Evolutionary conservation across 2,329 filamentous ascomycete genomes (phyloP), one percentile per base, ranked within the genome.

Genomic region (Fusarium sp.): DNA sequence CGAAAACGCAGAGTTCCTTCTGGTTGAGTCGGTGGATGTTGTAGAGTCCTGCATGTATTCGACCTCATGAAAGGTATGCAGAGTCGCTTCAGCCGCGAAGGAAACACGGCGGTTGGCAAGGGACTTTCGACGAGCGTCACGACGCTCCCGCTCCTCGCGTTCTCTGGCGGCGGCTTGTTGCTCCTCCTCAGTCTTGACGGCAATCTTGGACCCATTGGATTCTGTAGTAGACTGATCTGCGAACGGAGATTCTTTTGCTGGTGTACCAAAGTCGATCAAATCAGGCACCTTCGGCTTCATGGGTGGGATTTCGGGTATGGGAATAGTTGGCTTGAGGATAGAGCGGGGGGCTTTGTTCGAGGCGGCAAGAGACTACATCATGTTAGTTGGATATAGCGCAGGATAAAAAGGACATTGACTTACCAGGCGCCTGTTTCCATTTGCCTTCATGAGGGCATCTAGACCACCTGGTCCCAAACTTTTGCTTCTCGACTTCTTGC

Each of bases 31-130:
- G 1, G 92, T 93, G 0, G 93, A 93, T 9, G 92, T 93, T 1
- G 95, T 97, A 22, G 94, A 94, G 81, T 98, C 95, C 79, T 95
- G 95, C 81, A 92, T 89, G 72, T 95, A 93, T 80, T 98, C 96
- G 52, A 98, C 91, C 65, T 97, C 95, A 80, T 98, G 95, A 88
- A 97, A 98, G 0, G 97, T 99, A 81, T 99, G 97, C 39, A 99
- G 88, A 5, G 97, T 99, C 14, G 97, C 97, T 84, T 99, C 97
- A 1, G 97, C 97, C 6, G 97, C 97, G 83, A 99, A 99, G 0
- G 96, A 98, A 37, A 99, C 97, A 80, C 97, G 92, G 79, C 97
- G 92, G 81, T 97, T 97, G 57, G 96, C 95, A 67, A 98, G 89
- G 20, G 95, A 98, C 82, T 98, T 98, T 77, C 97, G 90, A 73